Evolutionary conservation across 140 eudicot species (phyloP).

Genomic region (Senecio squalidus): DNA sequence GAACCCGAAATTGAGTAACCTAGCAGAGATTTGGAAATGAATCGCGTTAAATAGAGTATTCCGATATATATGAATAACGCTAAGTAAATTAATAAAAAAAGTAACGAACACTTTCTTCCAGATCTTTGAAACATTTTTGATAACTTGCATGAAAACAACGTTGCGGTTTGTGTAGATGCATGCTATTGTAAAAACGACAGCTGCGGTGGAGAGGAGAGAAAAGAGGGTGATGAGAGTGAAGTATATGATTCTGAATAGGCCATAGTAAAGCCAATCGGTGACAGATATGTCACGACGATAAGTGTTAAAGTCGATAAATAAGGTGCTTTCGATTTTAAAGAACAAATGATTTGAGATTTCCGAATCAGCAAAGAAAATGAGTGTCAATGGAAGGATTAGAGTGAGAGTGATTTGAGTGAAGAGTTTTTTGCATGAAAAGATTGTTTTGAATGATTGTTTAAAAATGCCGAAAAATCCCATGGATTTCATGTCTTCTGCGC

Average conservation of each 20-base stretch:
- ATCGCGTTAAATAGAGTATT: neutral
- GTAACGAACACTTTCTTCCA: slow-evolving; percentile 50
- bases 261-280: slow-evolving; percentile 22
- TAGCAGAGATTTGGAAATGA: no score
- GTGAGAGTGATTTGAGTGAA: slow-evolving; percentile 50
- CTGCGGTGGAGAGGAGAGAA: slow-evolving; percentile 62
- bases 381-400: slow-evolving; percentile 50
- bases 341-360: slow-evolving; percentile 21
- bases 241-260: slow-evolving; percentile 35
- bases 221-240: slow-evolving; percentile 35
- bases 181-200: slow-evolving; percentile 62
- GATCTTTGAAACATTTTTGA: slow-evolving; percentile 43
- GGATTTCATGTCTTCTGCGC: slow-evolving; percentile 54
- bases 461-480: slow-evolving; percentile 51
- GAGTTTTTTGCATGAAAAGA: slow-evolving; percentile 29
- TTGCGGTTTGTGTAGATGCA: slow-evolving; percentile 35
- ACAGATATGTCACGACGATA: slow-evolving; percentile 4
- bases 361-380: slow-evolving; percentile 45
- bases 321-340: neutral
- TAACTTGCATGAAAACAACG: slow-evolving; percentile 24
- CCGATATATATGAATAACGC: slow-evolving; percentile 34
- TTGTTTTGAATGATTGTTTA: slow-evolving; percentile 44
- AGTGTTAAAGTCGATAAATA: no score
- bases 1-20: neutral
- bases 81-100: slow-evolving; percentile 33